Base-by-base conservation (phyloP, 768 basidiomycete species). In the Lentinula guzmanii region DNA sequence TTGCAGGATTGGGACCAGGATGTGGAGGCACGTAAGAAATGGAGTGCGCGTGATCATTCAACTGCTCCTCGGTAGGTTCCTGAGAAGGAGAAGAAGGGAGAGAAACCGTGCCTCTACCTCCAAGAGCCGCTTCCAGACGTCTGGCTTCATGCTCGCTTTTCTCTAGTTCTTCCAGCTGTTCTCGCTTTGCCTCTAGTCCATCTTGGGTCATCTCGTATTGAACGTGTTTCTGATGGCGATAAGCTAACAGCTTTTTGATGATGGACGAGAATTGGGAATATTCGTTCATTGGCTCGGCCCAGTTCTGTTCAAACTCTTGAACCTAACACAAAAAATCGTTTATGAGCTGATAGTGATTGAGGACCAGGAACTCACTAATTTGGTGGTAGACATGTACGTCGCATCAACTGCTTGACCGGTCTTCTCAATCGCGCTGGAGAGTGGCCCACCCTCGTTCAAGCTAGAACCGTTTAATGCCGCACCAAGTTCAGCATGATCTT, bases 161-260 rank as follows among this genome's bases (percentile, higher is more conserved):
- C 74, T 98, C 97, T 21, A 97, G 80, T 50, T 95, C 91, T 58
- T 89, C 93, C 58, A 99, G 77, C 66, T 86, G 81, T 67, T 91
- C 92, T 60, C 87, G 86, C 73, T 93, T 96, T 13, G 78, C 77
- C 65, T 95, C 95, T 11, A 99, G 78, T 28, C 81, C 79, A 70
- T 98, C 95, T 72, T 96, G 91, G 3, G 97, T 96, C 84, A 97
- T 91, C 75, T 99, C 97, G 69, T 89, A 95, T 71, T 99, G 97
- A 7, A 95, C 90, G 64, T 99, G 95, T 75, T 98, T 98, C 75
- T 95, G 94, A 71, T 98, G 96, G 46, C 97, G 91, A 75, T 95
- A 99, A 0, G 86, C 86, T 52, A 99, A 86, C 37, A 98, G 77
- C 69, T 91, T 91, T 81, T 93, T 95, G 77, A 99, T 98, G 69